Evolutionary conservation across 73 alveolate species (phyloP).

Genomic region (Paramecium octaurelia): DNA sequence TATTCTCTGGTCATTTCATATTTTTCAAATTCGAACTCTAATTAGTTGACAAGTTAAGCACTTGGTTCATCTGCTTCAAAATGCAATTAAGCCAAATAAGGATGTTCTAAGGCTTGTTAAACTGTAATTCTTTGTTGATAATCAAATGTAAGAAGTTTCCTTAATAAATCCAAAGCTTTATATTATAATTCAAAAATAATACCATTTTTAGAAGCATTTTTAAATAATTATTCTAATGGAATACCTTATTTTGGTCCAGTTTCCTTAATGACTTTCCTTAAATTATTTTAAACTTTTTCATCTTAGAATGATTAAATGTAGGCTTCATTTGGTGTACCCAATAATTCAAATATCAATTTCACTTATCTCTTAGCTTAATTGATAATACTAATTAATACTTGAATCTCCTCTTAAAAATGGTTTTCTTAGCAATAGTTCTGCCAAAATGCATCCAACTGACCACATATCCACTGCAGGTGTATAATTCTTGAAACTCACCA

Average conservation of each 20-base stretch:
- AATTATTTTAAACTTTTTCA: slow-evolving; percentile 49
- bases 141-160: slow-evolving; percentile 64
- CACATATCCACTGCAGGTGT: slow-evolving; percentile 79
- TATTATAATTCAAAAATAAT: neutral
- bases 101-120: slow-evolving; percentile 89
- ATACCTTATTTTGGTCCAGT: slow-evolving; percentile 56
- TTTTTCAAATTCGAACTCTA: slow-evolving; percentile 67
- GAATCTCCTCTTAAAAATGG: slow-evolving; percentile 72
- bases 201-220: slow-evolving; percentile 53
- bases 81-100: slow-evolving; percentile 75
- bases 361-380: slow-evolving; percentile 61
- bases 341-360: slow-evolving; percentile 64
- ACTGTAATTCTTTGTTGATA: slow-evolving; percentile 83
- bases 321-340: slow-evolving; percentile 71
- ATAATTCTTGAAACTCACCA: slow-evolving; percentile 63
- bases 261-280: slow-evolving; percentile 41
- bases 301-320: slow-evolving; percentile 53
- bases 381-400: neutral
- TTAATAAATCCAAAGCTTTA: slow-evolving; percentile 41
- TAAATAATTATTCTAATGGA: slow-evolving; percentile 25
- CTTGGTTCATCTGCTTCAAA: slow-evolving; percentile 65
- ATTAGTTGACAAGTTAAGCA: slow-evolving; percentile 50
- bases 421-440: slow-evolving; percentile 72
- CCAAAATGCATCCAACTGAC: slow-evolving; percentile 85
- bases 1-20: slow-evolving; percentile 59